Conservation (phyloP, 345 rosid species). For the Populus tremula region DNA sequence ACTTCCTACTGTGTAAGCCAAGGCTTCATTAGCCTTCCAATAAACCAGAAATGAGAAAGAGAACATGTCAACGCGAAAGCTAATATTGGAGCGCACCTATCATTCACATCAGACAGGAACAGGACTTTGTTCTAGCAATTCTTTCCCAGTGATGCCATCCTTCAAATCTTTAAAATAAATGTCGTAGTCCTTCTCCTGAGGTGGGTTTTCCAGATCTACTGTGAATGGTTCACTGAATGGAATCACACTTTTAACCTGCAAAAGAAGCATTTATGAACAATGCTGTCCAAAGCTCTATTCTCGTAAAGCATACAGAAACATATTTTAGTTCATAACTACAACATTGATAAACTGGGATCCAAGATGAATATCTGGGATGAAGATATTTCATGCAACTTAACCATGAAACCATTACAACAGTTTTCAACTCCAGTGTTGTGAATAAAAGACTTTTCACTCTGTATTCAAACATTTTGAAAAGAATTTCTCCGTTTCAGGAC, state of each 20-base stretch:
- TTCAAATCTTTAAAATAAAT: conserved; percentile 65
- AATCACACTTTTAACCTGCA: conserved; percentile 81
- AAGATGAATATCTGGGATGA: background rate
- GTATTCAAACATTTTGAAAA: no score
- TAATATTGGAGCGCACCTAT: background rate
- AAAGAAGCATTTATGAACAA: background rate
- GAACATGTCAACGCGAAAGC: background rate
- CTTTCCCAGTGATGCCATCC: conserved; percentile 81
- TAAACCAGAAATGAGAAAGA: no score
- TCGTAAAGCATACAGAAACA: background rate
- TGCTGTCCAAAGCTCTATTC: background rate
- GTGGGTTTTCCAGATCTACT: conserved; percentile 84
- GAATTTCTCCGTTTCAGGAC: no score
- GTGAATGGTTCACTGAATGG: conserved; percentile 90
- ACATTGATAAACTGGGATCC: background rate
- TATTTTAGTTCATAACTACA: background rate
- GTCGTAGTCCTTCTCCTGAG: conserved; percentile 78
- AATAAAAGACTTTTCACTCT: no score
- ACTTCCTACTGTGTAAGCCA: no score
- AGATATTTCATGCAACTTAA: background rate
- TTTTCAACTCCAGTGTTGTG: no score
- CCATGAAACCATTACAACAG: background rate
- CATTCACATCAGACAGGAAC: conserved; percentile 43
- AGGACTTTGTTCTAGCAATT: conserved; percentile 56
- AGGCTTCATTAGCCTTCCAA: no score